These are phyloP conservation scores for Tubosaeta sp. DNA, from an alignment of 768 basidiomycete species.

Conservation along the genomic window DNA sequence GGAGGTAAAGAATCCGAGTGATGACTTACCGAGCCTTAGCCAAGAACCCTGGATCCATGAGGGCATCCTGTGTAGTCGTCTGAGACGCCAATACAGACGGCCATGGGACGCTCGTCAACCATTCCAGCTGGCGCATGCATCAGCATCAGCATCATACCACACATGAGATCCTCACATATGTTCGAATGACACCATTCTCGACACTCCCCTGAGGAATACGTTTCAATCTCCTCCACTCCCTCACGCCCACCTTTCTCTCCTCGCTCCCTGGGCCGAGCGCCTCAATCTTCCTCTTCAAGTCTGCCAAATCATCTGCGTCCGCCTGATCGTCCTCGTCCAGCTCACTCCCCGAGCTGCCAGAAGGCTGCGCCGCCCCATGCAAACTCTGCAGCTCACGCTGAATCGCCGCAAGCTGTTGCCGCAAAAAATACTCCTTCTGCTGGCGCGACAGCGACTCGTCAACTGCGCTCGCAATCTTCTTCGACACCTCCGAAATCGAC, in stretches of 20 bases:
- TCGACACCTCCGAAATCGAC: slow-evolving; percentile 75
- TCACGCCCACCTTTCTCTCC: slow-evolving; percentile 74
- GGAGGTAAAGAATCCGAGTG: not conserved
- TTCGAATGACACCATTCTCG: slow-evolving; percentile 85
- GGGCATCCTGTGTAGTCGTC: slow-evolving; percentile 27
- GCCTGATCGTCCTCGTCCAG: slow-evolving; percentile 75
- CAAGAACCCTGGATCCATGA: slow-evolving; percentile 59
- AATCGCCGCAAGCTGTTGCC: slow-evolving; percentile 79
- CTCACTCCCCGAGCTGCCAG: slow-evolving; percentile 38
- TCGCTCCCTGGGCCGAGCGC: slow-evolving; percentile 69
- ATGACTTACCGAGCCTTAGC: slow-evolving; percentile 50
- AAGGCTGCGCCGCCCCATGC: slow-evolving; percentile 29
- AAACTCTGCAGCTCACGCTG: slow-evolving; percentile 68
- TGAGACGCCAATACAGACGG: slow-evolving; percentile 36
- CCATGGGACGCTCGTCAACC: slow-evolving; percentile 87
- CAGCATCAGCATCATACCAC: not conserved
- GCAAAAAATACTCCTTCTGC: slow-evolving; percentile 83
- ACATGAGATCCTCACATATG: slow-evolving; percentile 52
- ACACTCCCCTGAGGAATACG: slow-evolving; percentile 88
- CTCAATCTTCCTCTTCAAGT: slow-evolving; percentile 69
- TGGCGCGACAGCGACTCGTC: slow-evolving; percentile 84
- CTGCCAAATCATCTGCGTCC: slow-evolving; percentile 76
- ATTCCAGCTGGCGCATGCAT: slow-evolving; percentile 57
- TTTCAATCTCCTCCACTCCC: slow-evolving; percentile 81
- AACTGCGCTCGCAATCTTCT: slow-evolving; percentile 75